A percentile compares a stretch with the other conserved stretches of the same genome.
Evolutionary conservation across 1,284 basidiomycete genomes (phyloP).

Genomic region (Cryptococcus sp.): DNA sequence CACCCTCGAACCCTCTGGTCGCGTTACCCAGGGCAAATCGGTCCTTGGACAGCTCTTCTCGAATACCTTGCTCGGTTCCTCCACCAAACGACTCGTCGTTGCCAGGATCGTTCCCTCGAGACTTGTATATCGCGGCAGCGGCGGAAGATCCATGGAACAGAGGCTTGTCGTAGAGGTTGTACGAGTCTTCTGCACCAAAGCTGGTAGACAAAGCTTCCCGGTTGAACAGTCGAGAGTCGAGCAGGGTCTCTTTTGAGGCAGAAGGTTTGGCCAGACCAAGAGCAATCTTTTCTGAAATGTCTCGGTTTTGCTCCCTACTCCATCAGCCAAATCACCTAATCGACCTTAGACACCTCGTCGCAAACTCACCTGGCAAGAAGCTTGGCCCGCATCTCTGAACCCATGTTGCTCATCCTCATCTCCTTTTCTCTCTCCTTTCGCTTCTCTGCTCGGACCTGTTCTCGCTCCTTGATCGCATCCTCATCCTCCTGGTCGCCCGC

Average conservation of each 20-base stretch:
- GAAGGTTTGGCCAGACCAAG: slow-evolving; percentile 96
- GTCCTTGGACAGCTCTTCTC: slow-evolving; percentile 83
- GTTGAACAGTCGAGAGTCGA: slow-evolving; percentile 96
- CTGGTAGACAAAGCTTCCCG: slow-evolving; percentile 74
- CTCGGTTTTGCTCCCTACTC: slow-evolving; percentile 79
- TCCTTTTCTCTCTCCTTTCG: slow-evolving; percentile 90
- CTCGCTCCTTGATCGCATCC: slow-evolving; percentile 76
- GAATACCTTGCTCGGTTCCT: slow-evolving; percentile 89
- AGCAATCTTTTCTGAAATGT: slow-evolving; percentile 98
- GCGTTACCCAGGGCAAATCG: slow-evolving; percentile 88
- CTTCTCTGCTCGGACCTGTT: slow-evolving; percentile 87
- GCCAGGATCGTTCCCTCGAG: slow-evolving; percentile 67
- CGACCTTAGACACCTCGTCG: neutral
- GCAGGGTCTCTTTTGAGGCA: slow-evolving; percentile 87
- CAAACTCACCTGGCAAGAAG: slow-evolving; percentile 66
- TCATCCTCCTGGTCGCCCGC: slow-evolving; percentile 65
- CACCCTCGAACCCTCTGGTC: slow-evolving; percentile 67
- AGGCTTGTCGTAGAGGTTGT: slow-evolving; percentile 90
- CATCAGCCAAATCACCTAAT: neutral
- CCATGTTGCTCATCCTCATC: slow-evolving; percentile 99
- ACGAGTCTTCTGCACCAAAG: slow-evolving; percentile 88
- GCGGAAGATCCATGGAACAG: slow-evolving; percentile 94
- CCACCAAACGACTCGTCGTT: slow-evolving; percentile 88
- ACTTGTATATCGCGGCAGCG: slow-evolving; percentile 95
- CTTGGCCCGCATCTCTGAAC: slow-evolving; percentile 90